phyloP scores from a whole-genome alignment of 1,284 basidiomycete species.

The Sphagnurus paluster region DNA sequence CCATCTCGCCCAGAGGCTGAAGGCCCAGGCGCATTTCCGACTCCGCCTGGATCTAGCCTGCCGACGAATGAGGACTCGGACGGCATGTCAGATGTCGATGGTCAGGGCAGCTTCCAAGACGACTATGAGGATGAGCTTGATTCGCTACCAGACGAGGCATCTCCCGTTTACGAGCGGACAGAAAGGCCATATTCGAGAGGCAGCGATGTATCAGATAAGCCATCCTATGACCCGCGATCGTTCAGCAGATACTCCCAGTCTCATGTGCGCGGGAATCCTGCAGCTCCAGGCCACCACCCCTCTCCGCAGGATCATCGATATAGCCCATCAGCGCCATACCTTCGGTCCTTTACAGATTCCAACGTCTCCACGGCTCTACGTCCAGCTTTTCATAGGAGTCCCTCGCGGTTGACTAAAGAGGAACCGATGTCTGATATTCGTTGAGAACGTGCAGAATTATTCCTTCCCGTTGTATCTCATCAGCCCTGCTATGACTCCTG shows the following conservation, averaged over 20 bases:
- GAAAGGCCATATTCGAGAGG: conserved; percentile 2
- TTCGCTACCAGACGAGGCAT: conserved; percentile 12
- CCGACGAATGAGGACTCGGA: conserved; percentile 27
- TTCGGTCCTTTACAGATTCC: conserved; percentile 26
- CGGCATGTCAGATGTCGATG: conserved; percentile 19
- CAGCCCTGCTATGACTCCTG: no score
- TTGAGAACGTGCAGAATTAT: not conserved
- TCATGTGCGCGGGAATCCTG: conserved; percentile 9
- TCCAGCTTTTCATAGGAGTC: conserved; percentile 27
- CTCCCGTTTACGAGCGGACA: conserved; percentile 5
- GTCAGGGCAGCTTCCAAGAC: conserved; percentile 10
- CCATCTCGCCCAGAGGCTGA: conserved; percentile 3
- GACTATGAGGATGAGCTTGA: conserved; percentile 22
- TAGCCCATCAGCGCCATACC: conserved; percentile 30
- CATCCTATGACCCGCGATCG: not conserved
- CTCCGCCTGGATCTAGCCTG: conserved; percentile 25
- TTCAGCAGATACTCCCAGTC: conserved; percentile 16
- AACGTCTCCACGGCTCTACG: conserved; percentile 33
- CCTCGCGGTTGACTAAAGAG: not conserved
- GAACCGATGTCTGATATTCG: conserved; percentile 8
- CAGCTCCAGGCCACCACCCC: conserved; percentile 8
- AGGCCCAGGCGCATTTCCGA: conserved; percentile 5
- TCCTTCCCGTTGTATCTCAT: not conserved
- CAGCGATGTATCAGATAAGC: not conserved
- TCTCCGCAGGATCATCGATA: conserved; percentile 22